Evolutionary conservation across 2,329 filamentous ascomycete genomes (phyloP).

Genomic region (Colletotrichum incanum): DNA sequence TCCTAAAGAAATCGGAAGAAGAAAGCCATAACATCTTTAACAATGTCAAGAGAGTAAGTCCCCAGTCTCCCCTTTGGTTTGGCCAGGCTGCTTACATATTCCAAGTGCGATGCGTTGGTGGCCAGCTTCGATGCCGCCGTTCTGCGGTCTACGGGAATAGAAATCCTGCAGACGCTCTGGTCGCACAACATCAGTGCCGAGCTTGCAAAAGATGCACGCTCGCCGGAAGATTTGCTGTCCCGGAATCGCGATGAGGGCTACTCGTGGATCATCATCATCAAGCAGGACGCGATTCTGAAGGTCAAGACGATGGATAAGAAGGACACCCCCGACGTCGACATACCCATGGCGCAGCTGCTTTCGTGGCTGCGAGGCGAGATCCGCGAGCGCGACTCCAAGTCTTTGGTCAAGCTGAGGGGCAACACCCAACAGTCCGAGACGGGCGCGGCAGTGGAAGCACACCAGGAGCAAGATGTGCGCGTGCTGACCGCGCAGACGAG

Average conservation of each 20-base stretch:
- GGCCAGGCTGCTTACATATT: neutral
- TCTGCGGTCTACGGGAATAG: constrained; percentile 82
- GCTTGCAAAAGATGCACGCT: constrained; percentile 84
- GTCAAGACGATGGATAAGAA: constrained; percentile 84
- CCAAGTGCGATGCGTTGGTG: constrained; percentile 87
- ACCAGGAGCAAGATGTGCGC: constrained; percentile 80
- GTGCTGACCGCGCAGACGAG: constrained; percentile 87
- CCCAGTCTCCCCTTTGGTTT: accelerated
- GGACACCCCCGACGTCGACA: constrained; percentile 82
- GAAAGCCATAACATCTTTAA: constrained; percentile 73
- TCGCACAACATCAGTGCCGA: constrained; percentile 89
- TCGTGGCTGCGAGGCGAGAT: constrained; percentile 86
- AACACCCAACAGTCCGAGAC: constrained; percentile 53
- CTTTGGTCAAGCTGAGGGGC: constrained; percentile 61
- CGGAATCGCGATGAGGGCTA: constrained; percentile 84
- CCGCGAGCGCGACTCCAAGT: constrained; percentile 80
- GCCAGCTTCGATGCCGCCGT: constrained; percentile 87
- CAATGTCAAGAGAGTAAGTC: constrained; percentile 31
- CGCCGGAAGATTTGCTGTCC: constrained; percentile 83
- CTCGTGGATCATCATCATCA: constrained; percentile 91
- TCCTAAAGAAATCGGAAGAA: constrained; percentile 79
- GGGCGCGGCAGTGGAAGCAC: constrained; percentile 48
- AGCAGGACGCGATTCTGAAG: constrained; percentile 83
- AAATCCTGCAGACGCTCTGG: constrained; percentile 86
- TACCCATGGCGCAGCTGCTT: constrained; percentile 81